Conservation (phyloP, 2,329 filamentous ascomycete genomes). For the Alternaria conjuncta region DNA sequence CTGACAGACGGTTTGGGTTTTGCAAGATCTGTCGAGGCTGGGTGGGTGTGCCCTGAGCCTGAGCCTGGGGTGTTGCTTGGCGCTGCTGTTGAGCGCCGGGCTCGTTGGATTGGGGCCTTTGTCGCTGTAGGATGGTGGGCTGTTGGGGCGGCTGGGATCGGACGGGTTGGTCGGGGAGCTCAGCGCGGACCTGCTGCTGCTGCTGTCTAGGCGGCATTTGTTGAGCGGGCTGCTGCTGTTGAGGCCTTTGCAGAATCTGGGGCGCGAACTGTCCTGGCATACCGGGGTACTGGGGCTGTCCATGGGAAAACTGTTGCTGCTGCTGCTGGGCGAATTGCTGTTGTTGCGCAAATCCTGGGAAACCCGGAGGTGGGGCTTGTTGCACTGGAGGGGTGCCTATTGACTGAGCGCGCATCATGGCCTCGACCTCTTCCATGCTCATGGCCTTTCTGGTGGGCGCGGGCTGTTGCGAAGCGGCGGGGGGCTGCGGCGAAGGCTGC, state of each 20-base stretch:
- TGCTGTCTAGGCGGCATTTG: slow-evolving; percentile 33
- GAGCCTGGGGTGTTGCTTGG: slow-evolving; percentile 41
- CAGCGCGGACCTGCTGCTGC: slow-evolving; percentile 53
- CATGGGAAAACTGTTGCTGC: slow-evolving; percentile 35
- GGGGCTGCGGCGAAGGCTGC: slow-evolving; percentile 33
- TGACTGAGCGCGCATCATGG: slow-evolving; percentile 79
- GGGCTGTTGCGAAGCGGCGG: slow-evolving; percentile 22
- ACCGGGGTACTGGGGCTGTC: slow-evolving; percentile 39
- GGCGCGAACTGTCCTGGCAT: slow-evolving; percentile 54
- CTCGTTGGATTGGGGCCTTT: slow-evolving; percentile 33
- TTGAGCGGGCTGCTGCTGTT: slow-evolving; percentile 37
- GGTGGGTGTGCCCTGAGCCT: slow-evolving; percentile 48
- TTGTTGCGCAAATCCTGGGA: slow-evolving; percentile 17
- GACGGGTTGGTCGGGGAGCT: slow-evolving; percentile 51
- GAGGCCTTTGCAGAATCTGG: slow-evolving; percentile 59
- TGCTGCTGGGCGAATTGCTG: slow-evolving; percentile 20
- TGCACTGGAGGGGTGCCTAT: slow-evolving; percentile 50
- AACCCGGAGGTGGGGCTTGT: slow-evolving; percentile 28
- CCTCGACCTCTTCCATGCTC: slow-evolving; percentile 96
- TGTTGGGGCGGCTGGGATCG: slow-evolving; percentile 37
- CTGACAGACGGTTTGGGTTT: slow-evolving; percentile 71
- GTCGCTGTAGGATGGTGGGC: slow-evolving; percentile 46
- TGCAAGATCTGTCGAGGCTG: slow-evolving; percentile 77
- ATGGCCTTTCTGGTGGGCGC: slow-evolving; percentile 73
- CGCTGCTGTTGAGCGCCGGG: slow-evolving; percentile 31